These are phyloP conservation scores for Coffea canephora DNA, from an alignment of 257 asterid species.

Conservation along the genomic window DNA sequence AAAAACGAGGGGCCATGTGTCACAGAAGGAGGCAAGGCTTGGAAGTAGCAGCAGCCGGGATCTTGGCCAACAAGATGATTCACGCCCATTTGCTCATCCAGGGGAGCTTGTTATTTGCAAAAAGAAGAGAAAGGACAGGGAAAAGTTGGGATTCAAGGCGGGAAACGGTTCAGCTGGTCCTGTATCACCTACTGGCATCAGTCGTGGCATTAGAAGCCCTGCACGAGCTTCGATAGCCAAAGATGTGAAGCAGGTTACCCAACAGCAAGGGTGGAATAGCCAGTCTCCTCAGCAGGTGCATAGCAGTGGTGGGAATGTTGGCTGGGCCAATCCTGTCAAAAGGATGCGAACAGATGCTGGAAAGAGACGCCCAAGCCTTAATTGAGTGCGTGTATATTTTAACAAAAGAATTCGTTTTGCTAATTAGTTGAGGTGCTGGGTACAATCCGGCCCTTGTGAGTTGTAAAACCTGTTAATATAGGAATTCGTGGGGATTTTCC, in stretches of 20 bases:
- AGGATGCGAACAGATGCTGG: slow-evolving; percentile 80
- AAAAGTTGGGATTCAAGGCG: slow-evolving; percentile 45
- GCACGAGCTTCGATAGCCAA: slow-evolving; percentile 41
- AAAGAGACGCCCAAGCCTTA: slow-evolving; percentile 81
- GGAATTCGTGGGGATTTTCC: slow-evolving; percentile 6
- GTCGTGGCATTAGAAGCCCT: slow-evolving; percentile 59
- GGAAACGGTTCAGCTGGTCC: slow-evolving; percentile 64
- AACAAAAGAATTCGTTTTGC: slow-evolving; percentile 12
- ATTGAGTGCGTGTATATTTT: slow-evolving; percentile 33
- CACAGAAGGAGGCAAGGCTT: slow-evolving; percentile 53
- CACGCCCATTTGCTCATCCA: slow-evolving; percentile 72
- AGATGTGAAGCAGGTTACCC: slow-evolving; percentile 46
- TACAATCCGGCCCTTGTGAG: slow-evolving; percentile 22
- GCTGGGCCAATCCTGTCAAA: slow-evolving; percentile 98
- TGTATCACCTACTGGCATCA: slow-evolving; percentile 62
- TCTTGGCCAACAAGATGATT: slow-evolving; percentile 44
- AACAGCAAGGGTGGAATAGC: slow-evolving; percentile 51
- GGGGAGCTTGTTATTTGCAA: slow-evolving; percentile 92
- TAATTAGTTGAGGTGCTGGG: slow-evolving; percentile 27
- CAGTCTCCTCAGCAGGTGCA: slow-evolving; percentile 59
- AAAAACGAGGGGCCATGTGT: slow-evolving; percentile 33
- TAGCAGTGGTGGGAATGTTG: slow-evolving; percentile 62
- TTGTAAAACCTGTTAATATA: slow-evolving; percentile 23
- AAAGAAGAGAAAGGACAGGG: slow-evolving; percentile 92
- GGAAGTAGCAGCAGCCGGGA: slow-evolving; percentile 49